These are phyloP conservation scores for Westerdykella aurantiaca DNA, from an alignment of 2,329 filamentous ascomycete species.

Conservation along the genomic window DNA sequence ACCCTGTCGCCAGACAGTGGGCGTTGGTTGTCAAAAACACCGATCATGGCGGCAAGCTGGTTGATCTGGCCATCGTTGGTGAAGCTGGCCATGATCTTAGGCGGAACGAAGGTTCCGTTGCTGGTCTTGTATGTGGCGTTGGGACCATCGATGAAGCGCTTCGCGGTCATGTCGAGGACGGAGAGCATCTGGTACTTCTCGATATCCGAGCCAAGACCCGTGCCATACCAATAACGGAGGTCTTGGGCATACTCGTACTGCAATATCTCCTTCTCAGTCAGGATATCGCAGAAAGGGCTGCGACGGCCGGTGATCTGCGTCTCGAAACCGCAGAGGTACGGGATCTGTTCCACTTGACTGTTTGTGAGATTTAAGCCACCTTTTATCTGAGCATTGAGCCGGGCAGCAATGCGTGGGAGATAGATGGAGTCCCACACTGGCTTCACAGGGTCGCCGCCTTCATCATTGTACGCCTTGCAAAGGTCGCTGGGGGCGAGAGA, in stretches of 20 bases:
- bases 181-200: slow-evolving; percentile 57
- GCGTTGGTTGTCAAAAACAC: slow-evolving; percentile 55
- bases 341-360: slow-evolving; percentile 53
- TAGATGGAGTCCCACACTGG: slow-evolving; percentile 43
- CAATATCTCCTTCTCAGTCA: slow-evolving; percentile 56
- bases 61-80: slow-evolving; percentile 62
- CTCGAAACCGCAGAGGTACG: slow-evolving; percentile 67
- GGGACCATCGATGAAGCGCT: slow-evolving; percentile 50
- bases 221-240: slow-evolving; percentile 62
- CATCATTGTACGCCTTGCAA: no score
- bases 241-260: slow-evolving; percentile 64
- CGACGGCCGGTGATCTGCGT: slow-evolving; percentile 57
- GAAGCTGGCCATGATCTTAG: slow-evolving; percentile 56
- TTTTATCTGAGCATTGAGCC: slow-evolving; percentile 50
- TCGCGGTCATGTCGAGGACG: slow-evolving; percentile 51
- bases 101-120: slow-evolving; percentile 48
- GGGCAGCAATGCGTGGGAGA: slow-evolving; percentile 49
- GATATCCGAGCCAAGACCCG: slow-evolving; percentile 52
- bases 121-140: slow-evolving; percentile 44
- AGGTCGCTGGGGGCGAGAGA: slow-evolving; percentile 39
- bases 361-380: slow-evolving; percentile 53
- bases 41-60: slow-evolving; percentile 54
- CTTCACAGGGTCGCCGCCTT: no score
- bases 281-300: slow-evolving; percentile 59
- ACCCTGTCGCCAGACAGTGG: slow-evolving; percentile 46